phyloP scores from a whole-genome alignment of 2,329 filamentous ascomycete species.

The Fusarium graminum region DNA sequence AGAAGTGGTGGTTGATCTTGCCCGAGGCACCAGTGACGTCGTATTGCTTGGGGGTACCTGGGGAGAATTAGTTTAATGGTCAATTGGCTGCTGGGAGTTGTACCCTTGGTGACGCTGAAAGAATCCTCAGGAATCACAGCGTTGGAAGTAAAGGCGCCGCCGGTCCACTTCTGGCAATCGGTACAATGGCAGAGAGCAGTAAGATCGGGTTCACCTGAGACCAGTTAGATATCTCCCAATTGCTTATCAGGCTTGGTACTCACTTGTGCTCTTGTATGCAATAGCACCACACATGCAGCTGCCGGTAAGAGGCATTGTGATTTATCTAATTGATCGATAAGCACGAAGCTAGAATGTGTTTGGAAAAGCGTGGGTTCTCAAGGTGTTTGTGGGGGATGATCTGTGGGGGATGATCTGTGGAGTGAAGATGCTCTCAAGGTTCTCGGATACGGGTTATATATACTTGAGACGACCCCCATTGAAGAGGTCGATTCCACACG shows the following conservation, averaged over 20 bases:
- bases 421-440: slow-evolving; percentile 41
- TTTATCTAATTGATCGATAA: background rate
- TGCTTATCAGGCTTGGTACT: slow-evolving; percentile 16
- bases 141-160: slow-evolving; percentile 68
- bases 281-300: slow-evolving; percentile 56
- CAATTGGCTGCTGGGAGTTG: fast-evolving
- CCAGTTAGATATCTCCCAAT: background rate
- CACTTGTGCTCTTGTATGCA: slow-evolving; percentile 53
- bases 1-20: slow-evolving; percentile 68
- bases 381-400: slow-evolving; percentile 30
- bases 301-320: slow-evolving; percentile 47
- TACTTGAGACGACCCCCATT: slow-evolving; percentile 22
- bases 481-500: slow-evolving; percentile 2
- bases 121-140: slow-evolving; percentile 60
- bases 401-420: slow-evolving; percentile 30
- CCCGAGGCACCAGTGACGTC: slow-evolving; percentile 63
- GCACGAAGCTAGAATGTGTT: slow-evolving; percentile 24
- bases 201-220: slow-evolving; percentile 55
- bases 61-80: background rate
- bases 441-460: slow-evolving; percentile 41
- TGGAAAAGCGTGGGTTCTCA: slow-evolving; percentile 26
- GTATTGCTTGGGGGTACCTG: slow-evolving; percentile 62
- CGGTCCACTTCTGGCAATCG: slow-evolving; percentile 69
- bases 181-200: slow-evolving; percentile 66
- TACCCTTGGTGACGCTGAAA: slow-evolving; percentile 65